Evolutionary conservation across 1,139 yeast genomes (phyloP).

Genomic region (Blastobotrys serpentis): DNA sequence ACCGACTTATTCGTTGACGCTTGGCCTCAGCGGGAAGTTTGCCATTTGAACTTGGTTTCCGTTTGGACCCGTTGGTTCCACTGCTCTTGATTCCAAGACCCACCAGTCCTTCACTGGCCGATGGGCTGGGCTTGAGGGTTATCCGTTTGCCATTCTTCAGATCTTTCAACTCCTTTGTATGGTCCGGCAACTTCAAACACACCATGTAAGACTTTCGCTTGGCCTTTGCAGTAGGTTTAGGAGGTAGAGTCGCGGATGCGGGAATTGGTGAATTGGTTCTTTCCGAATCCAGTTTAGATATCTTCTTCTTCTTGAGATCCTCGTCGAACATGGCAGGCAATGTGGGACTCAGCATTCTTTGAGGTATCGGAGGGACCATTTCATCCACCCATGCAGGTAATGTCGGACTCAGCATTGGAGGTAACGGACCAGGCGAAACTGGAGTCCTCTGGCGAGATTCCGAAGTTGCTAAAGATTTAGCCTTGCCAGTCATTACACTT

Average conservation of each 20-base stretch:
- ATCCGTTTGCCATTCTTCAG: conserved; percentile 4
- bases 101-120: conserved; percentile 1
- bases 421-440: conserved; percentile 32
- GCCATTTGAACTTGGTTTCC: conserved; percentile 3
- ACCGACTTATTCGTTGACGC: conserved; percentile 23
- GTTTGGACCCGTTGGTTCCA: neutral
- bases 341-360: conserved; percentile 37
- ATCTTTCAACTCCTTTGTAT: conserved; percentile 5
- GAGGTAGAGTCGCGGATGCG: conserved; percentile 12
- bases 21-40: conserved; percentile 13
- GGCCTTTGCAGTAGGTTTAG: conserved; percentile 12
- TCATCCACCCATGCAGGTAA: conserved; percentile 36
- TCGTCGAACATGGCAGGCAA: conserved; percentile 33
- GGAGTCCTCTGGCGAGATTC: conserved; percentile 1
- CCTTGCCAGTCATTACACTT: conserved; percentile 1
- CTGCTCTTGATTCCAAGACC: conserved; percentile 15
- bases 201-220: conserved; percentile 24
- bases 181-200: conserved; percentile 19
- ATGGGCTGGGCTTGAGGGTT: neutral
- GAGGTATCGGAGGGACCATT: conserved; percentile 24
- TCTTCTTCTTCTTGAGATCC: conserved; percentile 6
- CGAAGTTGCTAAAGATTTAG: neutral
- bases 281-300: conserved; percentile 10
- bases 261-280: conserved; percentile 15
- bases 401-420: conserved; percentile 40